These are phyloP conservation scores for Taxawa tesnikishii DNA, from an alignment of 2,329 filamentous ascomycete species.

Conservation along the genomic window DNA sequence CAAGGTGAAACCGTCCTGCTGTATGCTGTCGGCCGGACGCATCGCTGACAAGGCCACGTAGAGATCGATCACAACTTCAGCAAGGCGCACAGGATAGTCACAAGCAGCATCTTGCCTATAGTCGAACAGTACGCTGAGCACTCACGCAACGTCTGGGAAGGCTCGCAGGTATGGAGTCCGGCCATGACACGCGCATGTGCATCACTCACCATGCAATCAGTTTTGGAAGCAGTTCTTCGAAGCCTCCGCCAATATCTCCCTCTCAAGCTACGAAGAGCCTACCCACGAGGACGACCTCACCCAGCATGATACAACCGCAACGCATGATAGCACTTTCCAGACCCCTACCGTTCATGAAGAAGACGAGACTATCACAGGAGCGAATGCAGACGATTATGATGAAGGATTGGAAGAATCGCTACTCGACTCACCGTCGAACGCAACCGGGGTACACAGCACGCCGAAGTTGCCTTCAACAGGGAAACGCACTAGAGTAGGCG, in stretches of 20 bases:
- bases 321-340: constrained; percentile 6
- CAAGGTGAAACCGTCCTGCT: constrained; percentile 50
- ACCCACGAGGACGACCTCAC: constrained; percentile 46
- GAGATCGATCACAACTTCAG: constrained; percentile 99
- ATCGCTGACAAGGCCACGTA: constrained; percentile 21
- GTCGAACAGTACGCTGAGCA: constrained; percentile 94
- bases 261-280: constrained; percentile 85
- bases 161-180: constrained; percentile 59
- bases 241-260: constrained; percentile 89
- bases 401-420: constrained; percentile 44
- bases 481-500: constrained; percentile 3
- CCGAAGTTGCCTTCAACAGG: constrained; percentile 29
- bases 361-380: constrained; percentile 20
- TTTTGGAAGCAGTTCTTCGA: constrained; percentile 99
- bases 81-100: constrained; percentile 91
- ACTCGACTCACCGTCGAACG: constrained; percentile 45
- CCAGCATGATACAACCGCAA: constrained; percentile 19
- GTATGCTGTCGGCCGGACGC: background rate
- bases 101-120: constrained; percentile 79
- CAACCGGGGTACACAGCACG: constrained; percentile 45
- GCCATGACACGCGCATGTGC: background rate
- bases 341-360: constrained; percentile 12
- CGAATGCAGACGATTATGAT: constrained; percentile 21
- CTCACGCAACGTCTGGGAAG: constrained; percentile 90
- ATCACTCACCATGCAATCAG: constrained; percentile 28